These are phyloP conservation scores for Globisporangium carolinianum DNA, from an alignment of 352 stramenopile species.

Conservation along the genomic window DNA sequence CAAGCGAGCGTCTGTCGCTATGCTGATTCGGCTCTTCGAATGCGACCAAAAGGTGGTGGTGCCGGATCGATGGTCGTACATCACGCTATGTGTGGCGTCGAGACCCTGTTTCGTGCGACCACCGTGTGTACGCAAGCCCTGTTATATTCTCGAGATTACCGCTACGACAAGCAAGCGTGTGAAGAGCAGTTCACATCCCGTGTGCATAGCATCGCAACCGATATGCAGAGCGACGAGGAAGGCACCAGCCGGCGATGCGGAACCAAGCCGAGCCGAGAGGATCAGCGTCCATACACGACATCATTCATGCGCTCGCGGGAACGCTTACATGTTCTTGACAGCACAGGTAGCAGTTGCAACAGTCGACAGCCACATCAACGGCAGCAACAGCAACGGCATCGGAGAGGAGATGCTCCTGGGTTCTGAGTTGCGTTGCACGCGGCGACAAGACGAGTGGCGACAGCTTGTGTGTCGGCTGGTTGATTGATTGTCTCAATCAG, in stretches of 20 bases:
- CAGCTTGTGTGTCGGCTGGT: neutral
- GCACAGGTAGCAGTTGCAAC: too few relatives aligned
- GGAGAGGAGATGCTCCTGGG: neutral
- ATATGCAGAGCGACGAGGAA: neutral
- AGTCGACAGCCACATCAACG: too few relatives aligned
- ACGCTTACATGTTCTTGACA: neutral
- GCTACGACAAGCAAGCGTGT: too few relatives aligned
- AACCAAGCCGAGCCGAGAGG: too few relatives aligned
- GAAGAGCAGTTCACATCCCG: too few relatives aligned
- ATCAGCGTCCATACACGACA: neutral
- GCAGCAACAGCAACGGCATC: too few relatives aligned
- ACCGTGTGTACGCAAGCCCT: neutral
- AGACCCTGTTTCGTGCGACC: neutral
- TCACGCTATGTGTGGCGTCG: neutral
- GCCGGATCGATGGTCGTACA: neutral
- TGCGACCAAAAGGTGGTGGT: neutral
- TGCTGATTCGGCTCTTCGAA: neutral
- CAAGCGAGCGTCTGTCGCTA: neutral
- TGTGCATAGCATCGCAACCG: neutral
- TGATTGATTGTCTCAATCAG: neutral
- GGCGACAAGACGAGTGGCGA: neutral
- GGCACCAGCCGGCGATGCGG: too few relatives aligned
- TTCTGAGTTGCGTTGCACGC: neutral
- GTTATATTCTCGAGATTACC: too few relatives aligned
- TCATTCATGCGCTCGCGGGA: neutral